Base-by-base conservation (phyloP, 2,329 filamentous ascomycete genomes). In the Aureobasidium namibiae region DNA sequence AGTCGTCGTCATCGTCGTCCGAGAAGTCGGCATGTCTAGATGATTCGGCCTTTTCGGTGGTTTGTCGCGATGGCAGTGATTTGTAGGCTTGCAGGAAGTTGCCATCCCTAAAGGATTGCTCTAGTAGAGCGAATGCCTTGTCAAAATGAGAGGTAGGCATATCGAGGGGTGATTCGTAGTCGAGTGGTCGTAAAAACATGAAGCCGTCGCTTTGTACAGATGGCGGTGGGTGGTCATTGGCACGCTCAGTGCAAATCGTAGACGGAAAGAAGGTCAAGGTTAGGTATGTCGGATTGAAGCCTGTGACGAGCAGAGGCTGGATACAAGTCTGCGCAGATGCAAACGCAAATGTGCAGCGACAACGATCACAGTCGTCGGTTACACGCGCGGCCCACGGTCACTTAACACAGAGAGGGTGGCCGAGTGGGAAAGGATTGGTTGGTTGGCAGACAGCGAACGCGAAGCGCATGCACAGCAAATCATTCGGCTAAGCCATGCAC, bases 121-220 rank as follows among this genome's bases (percentile, higher is more conserved):
- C 61, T 39, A 60, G 26, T 23, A 60, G 13, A 36, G 61, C 46
- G 31, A 49, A 62, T n/a, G 59, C 56, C 24, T 60, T 41, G 31
- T 60, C 56, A 44, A 41, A 60, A n/a, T 48, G 49, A 23, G 33
- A 31, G 23, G 36, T 34, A 42, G 60, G 56, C 60, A 61, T 61
- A 10, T 49, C 38, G 56, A 41, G 45, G n/a, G 39, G 52, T 26
- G 39, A 53, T 29, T 18, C 23, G 33, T 18, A 41, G 36, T 53
- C 31, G 29, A 26, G 21, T 26, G 52, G 41, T 44, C 52, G 52
- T 56, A 45, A 14, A 45, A 56, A 56, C 52, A 56, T 56, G 11
- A 56, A 36, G 21, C 45, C 52, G 52, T 45, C 16, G 41, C 31
- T 39, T 56, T 45, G 31, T 24, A 45, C 31, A 5, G 29, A 21